Base-by-base conservation (phyloP, 805 yeast genomes). In the Suhomyces kilbournensis region DNA sequence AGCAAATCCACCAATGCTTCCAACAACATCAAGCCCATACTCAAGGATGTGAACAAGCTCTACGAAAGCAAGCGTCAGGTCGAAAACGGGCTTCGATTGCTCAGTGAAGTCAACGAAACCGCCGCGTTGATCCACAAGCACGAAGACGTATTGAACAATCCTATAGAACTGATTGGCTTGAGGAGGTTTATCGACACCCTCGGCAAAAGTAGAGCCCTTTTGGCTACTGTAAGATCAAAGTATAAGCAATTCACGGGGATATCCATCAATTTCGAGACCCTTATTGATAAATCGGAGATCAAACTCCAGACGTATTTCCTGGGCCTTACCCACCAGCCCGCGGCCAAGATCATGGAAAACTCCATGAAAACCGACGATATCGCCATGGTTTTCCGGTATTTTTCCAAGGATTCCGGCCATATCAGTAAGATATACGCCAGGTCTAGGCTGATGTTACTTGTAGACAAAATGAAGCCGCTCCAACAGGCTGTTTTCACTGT, bases 11-110 rank as follows among this genome's bases (percentile, higher is more conserved):
- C 74, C 22, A 74, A 76, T 20, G 86, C 93, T 1, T 82, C 84
- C 53, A 68, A 70, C 28, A 77, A 88, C 22, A 82, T 93, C 59
- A 80, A 82, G 47, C 97, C 97, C 0, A 81, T 90, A 45, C 76
- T 88, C 39, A 76, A 78, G 7, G 82, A 83, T 52, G 86, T 88
- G 47, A 82, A 81, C 56, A 72, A 75, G 50, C 66, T 86, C 52
- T 81, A 81, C 38, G 66, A 75, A 1, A 77, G 82, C 56, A 85
- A 83, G 59, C 65, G 70, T 40, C 85, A 85, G 56, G 79, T 85
- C 46, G 84, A 82, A 47, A 75, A 78, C 28, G 81, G 85, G 2
- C 65, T 83, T 73, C 77, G 20, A 73, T 79, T 50, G 67, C 78
- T 58, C 71, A 76, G 56, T 71, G 85, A 70, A 73, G 86, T 66